phyloP scores from a whole-genome alignment of 148 eudicot species.

The Persicaria tinctoria region DNA sequence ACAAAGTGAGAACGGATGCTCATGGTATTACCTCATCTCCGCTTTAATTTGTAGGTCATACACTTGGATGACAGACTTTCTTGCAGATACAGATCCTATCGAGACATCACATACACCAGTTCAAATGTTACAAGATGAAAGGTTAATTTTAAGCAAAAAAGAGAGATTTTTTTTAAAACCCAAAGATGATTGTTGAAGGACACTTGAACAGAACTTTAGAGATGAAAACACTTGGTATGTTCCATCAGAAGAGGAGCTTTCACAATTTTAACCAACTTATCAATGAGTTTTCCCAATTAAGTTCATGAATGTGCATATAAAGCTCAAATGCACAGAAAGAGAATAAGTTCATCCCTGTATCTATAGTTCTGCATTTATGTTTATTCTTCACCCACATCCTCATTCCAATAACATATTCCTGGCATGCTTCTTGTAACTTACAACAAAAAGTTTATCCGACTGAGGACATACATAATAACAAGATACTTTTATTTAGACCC shows the following conservation, averaged over 20 bases:
- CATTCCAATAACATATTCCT: too few species aligned
- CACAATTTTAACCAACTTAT: too few species aligned
- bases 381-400: too few species aligned
- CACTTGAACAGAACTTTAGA: neutral
- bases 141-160: neutral
- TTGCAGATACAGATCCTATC: neutral
- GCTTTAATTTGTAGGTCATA: neutral
- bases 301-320: neutral
- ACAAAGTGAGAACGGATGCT: too few species aligned
- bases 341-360: neutral
- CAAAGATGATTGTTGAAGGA: neutral
- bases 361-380: neutral
- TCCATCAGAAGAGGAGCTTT: too few species aligned
- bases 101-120: neutral
- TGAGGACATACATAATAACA: too few species aligned
- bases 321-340: neutral
- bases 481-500: too few species aligned
- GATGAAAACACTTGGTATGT: too few species aligned
- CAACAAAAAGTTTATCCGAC: too few species aligned
- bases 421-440: too few species aligned
- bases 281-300: too few species aligned
- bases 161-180: neutral
- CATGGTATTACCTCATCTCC: too few species aligned
- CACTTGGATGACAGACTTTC: neutral
- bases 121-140: neutral